Conservation (phyloP, 192 early-diverging fungal genomes). For the Backusella parvicylindrica region DNA sequence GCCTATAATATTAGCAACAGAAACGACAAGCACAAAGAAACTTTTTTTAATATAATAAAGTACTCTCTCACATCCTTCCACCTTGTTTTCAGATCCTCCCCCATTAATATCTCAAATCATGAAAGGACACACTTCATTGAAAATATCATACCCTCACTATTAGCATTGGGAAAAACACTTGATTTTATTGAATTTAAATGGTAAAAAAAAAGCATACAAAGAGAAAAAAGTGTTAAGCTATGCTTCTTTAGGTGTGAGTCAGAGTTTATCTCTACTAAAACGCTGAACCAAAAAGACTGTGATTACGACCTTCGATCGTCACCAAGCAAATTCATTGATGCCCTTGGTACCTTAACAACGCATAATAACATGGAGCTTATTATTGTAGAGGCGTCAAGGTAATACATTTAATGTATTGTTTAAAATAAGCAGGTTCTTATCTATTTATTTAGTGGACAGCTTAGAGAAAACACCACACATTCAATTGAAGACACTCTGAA, state of each 20-base stretch:
- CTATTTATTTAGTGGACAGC: constrained; percentile 1
- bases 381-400: constrained; percentile 4
- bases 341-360: not conserved
- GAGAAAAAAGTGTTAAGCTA: not conserved
- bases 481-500: constrained; percentile 8
- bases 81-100: not conserved
- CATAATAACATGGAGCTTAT: not conserved
- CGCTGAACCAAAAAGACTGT: not conserved
- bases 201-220: not conserved
- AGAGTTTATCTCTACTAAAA: not conserved
- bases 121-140: not conserved
- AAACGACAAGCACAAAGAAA: not conserved
- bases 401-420: constrained; percentile 10
- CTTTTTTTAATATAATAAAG: not conserved
- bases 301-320: not conserved
- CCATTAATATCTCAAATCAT: not conserved
- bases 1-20: not conserved
- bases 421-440: constrained; percentile 11
- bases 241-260: not conserved
- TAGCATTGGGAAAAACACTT: not conserved
- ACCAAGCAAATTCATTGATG: not conserved
- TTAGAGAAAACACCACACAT: constrained; percentile 1
- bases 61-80: not conserved
- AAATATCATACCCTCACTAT: not conserved
- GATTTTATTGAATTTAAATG: not conserved